Percentiles rank a stretch among this genome's conserved stretches.
phyloP scores from a whole-genome alignment of 1,284 basidiomycete species.

The Ganoderma sinense region DNA sequence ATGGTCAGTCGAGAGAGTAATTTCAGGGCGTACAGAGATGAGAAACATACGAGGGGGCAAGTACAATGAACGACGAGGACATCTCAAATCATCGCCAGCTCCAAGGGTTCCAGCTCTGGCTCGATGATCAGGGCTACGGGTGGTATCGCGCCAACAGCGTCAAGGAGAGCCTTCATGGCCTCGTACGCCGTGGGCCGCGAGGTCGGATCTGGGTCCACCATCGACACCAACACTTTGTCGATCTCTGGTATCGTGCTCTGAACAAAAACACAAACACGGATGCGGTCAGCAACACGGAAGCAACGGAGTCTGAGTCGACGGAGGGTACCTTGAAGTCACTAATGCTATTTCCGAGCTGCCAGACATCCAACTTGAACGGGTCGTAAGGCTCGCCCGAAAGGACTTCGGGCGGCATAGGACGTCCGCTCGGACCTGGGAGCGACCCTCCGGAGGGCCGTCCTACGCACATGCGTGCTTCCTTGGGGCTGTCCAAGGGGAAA shows the following conservation, averaged over 20 bases:
- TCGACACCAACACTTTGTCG: conserved; percentile 1
- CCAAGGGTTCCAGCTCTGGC: not conserved
- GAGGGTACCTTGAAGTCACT: conserved; percentile 13
- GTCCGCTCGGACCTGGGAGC: conserved; percentile 6
- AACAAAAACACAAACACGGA: too few relatives aligned
- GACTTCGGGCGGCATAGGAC: conserved; percentile 30
- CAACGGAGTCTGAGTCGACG: not conserved
- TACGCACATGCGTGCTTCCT: conserved; percentile 18
- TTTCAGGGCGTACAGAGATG: too few relatives aligned
- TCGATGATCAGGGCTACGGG: not conserved
- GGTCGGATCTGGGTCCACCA: not conserved
- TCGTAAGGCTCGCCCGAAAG: conserved; percentile 27
- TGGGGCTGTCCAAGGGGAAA: conserved; percentile 19
- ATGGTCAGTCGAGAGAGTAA: too few relatives aligned
- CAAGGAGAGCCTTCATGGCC: not conserved
- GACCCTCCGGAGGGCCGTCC: conserved; percentile 8
- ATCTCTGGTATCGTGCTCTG: conserved; percentile 12
- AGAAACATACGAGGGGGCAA: too few relatives aligned
- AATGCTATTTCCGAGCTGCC: conserved; percentile 15
- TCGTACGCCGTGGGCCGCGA: not conserved
- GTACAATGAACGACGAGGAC: too few relatives aligned
- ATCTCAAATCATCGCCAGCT: not conserved
- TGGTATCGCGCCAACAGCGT: not conserved
- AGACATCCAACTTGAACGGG: conserved; percentile 21
- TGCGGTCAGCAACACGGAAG: not conserved